A percentile compares a stretch with the other conserved stretches of the same genome.
phyloP scores from a whole-genome alignment of 1,139 yeast genomes.

The Protomyces arabidopsidicola region DNA sequence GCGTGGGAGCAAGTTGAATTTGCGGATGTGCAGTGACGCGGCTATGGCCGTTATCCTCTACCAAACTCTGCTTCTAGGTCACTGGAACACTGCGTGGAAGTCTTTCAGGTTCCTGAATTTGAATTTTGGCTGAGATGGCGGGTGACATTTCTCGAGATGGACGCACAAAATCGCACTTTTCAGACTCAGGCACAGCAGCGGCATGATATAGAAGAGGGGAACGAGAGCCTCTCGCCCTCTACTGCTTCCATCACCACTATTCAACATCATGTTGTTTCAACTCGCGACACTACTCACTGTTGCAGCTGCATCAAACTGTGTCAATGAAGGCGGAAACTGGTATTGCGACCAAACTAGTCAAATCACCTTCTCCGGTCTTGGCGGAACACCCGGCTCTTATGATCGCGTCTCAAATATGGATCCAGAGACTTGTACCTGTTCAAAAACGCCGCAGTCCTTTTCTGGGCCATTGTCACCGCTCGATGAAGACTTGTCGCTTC shows the following conservation, averaged over 20 bases:
- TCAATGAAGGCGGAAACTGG: conserved; percentile 34
- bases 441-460: conserved; percentile 50
- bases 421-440: conserved; percentile 59
- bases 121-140: not conserved
- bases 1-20: not conserved
- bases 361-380: conserved; percentile 65
- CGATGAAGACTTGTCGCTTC: conserved; percentile 84
- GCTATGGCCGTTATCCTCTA: not conserved
- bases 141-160: not conserved
- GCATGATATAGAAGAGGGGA: too few relatives aligned
- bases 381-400: conserved; percentile 69
- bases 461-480: conserved; percentile 77
- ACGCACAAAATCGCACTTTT: not conserved
- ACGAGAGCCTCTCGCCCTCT: too few relatives aligned
- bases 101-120: not conserved
- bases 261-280: not conserved
- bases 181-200: too few relatives aligned
- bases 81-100: not conserved
- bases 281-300: not conserved
- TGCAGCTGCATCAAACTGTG: conserved; percentile 34
- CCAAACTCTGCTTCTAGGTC: not conserved
- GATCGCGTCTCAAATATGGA: conserved; percentile 67
- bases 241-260: too few relatives aligned
- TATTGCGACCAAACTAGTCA: conserved; percentile 61
- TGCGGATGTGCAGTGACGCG: not conserved